Percentiles rank a stretch among this genome's conserved stretches.
Conservation (phyloP, 108 stramenopile genomes). For the Schizochytrium sp. region DNA sequence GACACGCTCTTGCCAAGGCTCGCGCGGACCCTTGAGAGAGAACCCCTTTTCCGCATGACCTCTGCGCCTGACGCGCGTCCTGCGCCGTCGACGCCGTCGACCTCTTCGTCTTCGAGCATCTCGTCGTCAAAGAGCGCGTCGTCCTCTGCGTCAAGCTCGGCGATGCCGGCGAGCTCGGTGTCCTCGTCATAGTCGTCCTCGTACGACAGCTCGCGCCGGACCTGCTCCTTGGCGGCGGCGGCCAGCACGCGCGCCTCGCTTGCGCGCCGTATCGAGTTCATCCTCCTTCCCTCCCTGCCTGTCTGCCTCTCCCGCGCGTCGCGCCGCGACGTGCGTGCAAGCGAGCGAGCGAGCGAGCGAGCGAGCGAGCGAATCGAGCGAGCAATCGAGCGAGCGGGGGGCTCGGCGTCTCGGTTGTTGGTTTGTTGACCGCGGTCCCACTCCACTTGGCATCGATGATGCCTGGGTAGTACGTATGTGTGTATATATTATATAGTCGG, state of each 20-base stretch:
- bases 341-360: too few species aligned
- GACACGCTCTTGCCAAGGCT: neutral
- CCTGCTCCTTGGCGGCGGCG: conserved; percentile 16
- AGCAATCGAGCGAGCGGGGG: too few species aligned
- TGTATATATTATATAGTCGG: too few species aligned
- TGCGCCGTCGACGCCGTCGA: neutral
- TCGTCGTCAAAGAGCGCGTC: neutral
- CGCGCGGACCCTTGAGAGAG: neutral
- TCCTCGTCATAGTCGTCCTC: conserved; percentile 22
- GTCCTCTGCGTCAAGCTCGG: neutral
- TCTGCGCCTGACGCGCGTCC: neutral
- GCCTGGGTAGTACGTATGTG: too few species aligned
- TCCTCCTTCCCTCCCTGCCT: too few species aligned
- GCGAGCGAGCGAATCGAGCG: too few species aligned
- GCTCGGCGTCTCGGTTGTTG: too few species aligned
- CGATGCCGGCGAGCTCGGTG: neutral
- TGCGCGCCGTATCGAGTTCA: neutral
- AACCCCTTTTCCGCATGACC: neutral
- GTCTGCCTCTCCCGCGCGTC: too few species aligned
- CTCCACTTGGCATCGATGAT: too few species aligned
- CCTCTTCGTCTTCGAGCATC: neutral
- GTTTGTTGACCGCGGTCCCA: too few species aligned
- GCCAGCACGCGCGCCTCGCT: conserved; percentile 20
- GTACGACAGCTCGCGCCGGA: neutral
- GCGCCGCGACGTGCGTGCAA: too few species aligned